Percentiles rank a stretch among this genome's conserved stretches.
Conservation (phyloP, 23 red algal genomes). For the Pyropia haitanensis region DNA sequence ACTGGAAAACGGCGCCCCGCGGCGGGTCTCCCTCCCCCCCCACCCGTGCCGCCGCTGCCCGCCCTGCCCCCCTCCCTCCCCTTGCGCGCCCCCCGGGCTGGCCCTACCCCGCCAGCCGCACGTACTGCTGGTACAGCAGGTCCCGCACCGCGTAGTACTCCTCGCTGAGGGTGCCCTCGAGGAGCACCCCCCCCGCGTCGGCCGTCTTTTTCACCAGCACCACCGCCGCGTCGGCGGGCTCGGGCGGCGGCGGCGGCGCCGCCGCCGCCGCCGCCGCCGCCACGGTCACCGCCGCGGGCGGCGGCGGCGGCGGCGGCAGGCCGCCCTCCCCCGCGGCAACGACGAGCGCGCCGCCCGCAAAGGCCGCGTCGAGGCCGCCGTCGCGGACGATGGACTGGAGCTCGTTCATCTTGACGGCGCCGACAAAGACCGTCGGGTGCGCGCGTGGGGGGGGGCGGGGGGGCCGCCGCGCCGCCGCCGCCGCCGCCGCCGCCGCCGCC, state of each 20-base stretch:
- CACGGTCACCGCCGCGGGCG: no score
- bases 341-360: slow-evolving; percentile 80
- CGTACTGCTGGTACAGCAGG: slow-evolving; percentile 64
- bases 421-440: slow-evolving; percentile 71
- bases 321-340: slow-evolving; percentile 63
- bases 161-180: slow-evolving; percentile 74
- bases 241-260: no score
- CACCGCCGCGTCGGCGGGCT: slow-evolving; percentile 8
- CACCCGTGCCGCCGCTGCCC: no score
- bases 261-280: background rate
- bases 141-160: slow-evolving; percentile 88
- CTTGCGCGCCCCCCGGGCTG: background rate
- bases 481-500: no score
- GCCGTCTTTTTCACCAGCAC: slow-evolving; percentile 77
- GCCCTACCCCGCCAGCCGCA: background rate
- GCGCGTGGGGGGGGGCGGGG: background rate
- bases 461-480: no score
- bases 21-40: no score
- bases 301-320: no score
- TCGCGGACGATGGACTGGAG: slow-evolving; percentile 68
- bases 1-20: no score
- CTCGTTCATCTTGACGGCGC: slow-evolving; percentile 69
- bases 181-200: slow-evolving; percentile 27
- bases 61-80: background rate
- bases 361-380: slow-evolving; percentile 62